Percentiles rank a stretch among this genome's conserved stretches.
phyloP scores from a whole-genome alignment of 352 stramenopile genomes.

The Albugo laibachii region DNA sequence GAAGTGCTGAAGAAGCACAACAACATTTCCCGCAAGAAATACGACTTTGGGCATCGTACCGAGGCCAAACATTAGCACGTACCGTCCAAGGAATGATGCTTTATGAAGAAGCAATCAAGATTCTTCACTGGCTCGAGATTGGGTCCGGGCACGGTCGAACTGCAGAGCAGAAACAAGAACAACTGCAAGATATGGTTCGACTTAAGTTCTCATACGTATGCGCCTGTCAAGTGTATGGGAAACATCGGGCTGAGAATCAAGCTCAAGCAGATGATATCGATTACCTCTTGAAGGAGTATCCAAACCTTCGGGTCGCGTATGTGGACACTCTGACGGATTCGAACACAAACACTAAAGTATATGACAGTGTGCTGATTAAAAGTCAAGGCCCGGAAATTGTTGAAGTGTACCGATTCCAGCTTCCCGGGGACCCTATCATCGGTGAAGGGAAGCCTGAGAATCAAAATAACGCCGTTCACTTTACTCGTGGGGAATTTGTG shows the following conservation, averaged over 20 bases:
- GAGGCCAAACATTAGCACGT: constrained; percentile 48
- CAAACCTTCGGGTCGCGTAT: constrained; percentile 62
- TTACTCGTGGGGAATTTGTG: constrained; percentile 15
- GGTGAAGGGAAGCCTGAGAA: constrained; percentile 20
- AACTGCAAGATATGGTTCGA: constrained; percentile 60
- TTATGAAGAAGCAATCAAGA: constrained; percentile 69
- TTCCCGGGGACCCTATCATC: constrained; percentile 19
- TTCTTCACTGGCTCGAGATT: constrained; percentile 65
- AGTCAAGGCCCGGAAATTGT: constrained; percentile 38
- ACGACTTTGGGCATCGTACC: constrained; percentile 59
- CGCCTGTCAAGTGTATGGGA: constrained; percentile 68
- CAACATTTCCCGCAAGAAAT: constrained; percentile 44
- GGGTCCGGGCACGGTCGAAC: constrained; percentile 37
- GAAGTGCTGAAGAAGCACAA: constrained; percentile 34
- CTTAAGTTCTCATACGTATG: constrained; percentile 75
- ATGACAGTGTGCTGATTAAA: constrained; percentile 52
- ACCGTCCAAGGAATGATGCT: constrained; percentile 70
- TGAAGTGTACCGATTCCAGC: constrained; percentile 53
- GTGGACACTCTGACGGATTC: constrained; percentile 31
- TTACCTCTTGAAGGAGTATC: constrained; percentile 50
- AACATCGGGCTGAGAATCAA: constrained; percentile 47
- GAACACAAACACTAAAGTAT: constrained; percentile 15
- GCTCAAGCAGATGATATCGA: constrained; percentile 51
- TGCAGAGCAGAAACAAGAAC: constrained; percentile 45
- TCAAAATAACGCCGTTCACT: constrained; percentile 16